Percentiles rank a stretch among this genome's conserved stretches.
Conservation (phyloP, 2,329 filamentous ascomycete species). For the Aspergillus japonicus region DNA sequence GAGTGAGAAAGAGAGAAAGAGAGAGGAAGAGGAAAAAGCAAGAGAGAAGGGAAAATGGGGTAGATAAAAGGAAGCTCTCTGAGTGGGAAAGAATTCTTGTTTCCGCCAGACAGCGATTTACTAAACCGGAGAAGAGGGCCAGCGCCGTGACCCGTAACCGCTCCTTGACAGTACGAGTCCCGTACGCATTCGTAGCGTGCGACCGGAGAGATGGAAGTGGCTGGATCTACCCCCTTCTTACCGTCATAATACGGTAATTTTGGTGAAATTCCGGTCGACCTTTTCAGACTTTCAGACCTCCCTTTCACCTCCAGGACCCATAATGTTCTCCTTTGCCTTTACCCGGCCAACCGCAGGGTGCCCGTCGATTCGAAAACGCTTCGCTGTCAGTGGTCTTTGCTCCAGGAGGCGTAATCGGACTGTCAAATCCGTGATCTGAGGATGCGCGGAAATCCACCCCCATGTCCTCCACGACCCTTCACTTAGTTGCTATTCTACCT, state of each 20-base stretch:
- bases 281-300: slow-evolving; percentile 4
- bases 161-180: slow-evolving; percentile 33
- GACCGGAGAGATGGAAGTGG: slow-evolving; percentile 33
- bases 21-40: slow-evolving; percentile 34
- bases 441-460: background rate
- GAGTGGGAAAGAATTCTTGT: slow-evolving; percentile 35
- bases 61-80: slow-evolving; percentile 37
- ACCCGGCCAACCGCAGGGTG: slow-evolving; percentile 5
- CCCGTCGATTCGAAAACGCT: slow-evolving; percentile 15
- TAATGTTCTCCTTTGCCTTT: slow-evolving; percentile 6
- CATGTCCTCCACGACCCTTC: background rate
- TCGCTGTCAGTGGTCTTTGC: slow-evolving; percentile 14
- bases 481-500: background rate
- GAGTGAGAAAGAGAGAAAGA: slow-evolving; percentile 38
- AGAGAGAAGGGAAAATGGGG: slow-evolving; percentile 35
- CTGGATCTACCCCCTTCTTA: slow-evolving; percentile 14
- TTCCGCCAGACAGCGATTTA: slow-evolving; percentile 20
- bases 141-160: slow-evolving; percentile 34
- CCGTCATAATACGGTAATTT: slow-evolving; percentile 1
- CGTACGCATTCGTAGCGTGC: slow-evolving; percentile 29
- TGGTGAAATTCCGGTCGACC: slow-evolving; percentile 8
- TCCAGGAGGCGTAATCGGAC: slow-evolving; percentile 1
- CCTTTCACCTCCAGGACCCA: slow-evolving; percentile 8
- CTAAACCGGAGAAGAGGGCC: slow-evolving; percentile 37
- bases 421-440: background rate